phyloP scores from a whole-genome alignment of 2,329 filamentous ascomycete species.

The Neopestalotiopsis clavispora region DNA sequence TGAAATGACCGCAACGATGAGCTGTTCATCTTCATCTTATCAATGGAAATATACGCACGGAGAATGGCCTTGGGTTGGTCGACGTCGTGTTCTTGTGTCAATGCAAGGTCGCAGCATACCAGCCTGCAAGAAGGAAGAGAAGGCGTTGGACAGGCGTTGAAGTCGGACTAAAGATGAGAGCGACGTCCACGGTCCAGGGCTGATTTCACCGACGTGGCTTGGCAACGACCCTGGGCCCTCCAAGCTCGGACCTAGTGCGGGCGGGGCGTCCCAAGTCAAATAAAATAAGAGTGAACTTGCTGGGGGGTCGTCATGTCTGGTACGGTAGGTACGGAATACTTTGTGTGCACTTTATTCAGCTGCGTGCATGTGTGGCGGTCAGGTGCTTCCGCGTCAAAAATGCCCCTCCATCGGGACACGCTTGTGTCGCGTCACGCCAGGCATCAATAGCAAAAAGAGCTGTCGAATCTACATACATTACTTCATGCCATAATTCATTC shows the following conservation, averaged over 20 bases:
- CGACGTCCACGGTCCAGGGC: slow-evolving; percentile 1
- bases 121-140: background rate
- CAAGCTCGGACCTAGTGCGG: background rate
- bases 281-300: background rate
- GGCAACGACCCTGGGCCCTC: background rate
- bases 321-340: too few species aligned
- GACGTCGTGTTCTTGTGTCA: background rate
- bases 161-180: slow-evolving; percentile 5
- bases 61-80: background rate
- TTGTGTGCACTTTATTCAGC: background rate
- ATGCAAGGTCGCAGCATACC: background rate
- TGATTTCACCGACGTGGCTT: slow-evolving; percentile 2
- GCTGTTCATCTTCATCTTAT: background rate
- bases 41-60: background rate
- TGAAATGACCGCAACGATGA: background rate
- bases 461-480: too few species aligned
- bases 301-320: too few species aligned
- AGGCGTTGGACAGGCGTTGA: background rate
- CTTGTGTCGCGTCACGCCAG: slow-evolving; percentile 1
- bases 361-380: background rate
- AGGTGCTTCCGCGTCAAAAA: slow-evolving; percentile 9
- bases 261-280: background rate
- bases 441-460: background rate
- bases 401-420: slow-evolving; percentile 7
- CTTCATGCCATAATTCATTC: background rate